Conservation (phyloP, 345 rosid genomes). For the Syzygium aromaticum region DNA sequence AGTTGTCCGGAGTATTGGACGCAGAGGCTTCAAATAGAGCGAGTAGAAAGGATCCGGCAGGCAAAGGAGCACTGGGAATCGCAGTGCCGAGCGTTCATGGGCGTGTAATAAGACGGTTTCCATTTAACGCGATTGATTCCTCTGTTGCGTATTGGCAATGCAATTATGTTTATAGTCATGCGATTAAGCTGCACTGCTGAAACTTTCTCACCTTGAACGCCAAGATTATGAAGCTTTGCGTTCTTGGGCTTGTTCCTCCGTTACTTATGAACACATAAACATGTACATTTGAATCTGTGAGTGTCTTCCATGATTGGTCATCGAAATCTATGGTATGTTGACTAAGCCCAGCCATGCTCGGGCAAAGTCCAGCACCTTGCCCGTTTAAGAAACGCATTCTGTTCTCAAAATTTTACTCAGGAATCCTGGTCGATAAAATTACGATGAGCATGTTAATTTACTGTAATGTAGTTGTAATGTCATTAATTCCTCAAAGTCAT, state of each 20-base stretch:
- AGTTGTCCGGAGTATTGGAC: conserved; percentile 78
- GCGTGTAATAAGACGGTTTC: conserved; percentile 18
- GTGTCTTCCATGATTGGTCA: background rate
- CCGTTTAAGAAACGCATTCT: background rate
- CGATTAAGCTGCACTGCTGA: background rate
- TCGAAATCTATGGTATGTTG: background rate
- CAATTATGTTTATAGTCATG: background rate
- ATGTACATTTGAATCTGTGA: background rate
- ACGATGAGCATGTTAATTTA: background rate
- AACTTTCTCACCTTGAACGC: background rate
- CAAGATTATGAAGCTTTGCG: background rate
- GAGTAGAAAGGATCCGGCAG: conserved; percentile 57
- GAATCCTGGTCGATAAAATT: background rate
- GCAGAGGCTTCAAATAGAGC: conserved; percentile 55
- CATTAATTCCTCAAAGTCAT: background rate
- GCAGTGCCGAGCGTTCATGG: conserved; percentile 61
- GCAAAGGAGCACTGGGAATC: conserved; percentile 83
- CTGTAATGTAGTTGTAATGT: background rate
- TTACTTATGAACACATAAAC: background rate
- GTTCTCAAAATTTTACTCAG: background rate
- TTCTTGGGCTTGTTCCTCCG: background rate
- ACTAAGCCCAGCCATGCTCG: background rate
- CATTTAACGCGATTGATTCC: background rate
- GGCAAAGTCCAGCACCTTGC: background rate
- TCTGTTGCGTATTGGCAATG: background rate